Base-by-base conservation (phyloP, 148 eudicot species). In the Fagopyrum tataricum region DNA sequence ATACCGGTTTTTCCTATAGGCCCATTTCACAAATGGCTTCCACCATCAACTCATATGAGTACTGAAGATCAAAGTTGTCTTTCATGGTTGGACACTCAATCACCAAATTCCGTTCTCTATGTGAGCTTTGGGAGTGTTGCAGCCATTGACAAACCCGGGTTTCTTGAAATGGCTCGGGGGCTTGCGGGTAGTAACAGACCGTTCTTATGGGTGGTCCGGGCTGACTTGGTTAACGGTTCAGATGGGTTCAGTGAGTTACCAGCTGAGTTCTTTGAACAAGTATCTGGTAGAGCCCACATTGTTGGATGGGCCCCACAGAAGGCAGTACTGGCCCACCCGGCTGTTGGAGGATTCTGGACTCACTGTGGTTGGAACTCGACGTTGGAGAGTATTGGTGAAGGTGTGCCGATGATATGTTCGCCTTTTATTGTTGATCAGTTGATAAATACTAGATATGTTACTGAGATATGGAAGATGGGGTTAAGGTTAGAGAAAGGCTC, bases 351-450 rank as follows among this genome's bases (percentile, higher is more conserved):
- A 15, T 87, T 87, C 24, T 85, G 87, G 91, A 87, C 91, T 41
- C 91, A 87, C 66, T 61, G 78, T 44, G 91, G 91, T 14, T 87
- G 91, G 91, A 87, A 87, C 40, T 87, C 91, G n/a, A 85, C 85
- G 1, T 42, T 87, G 2, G 90, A 87, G 80, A 85, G 88, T 53
- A 81, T 87, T 0, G 81, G 80, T 43, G 88, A 83, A 73, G 91
- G 88, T 14, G 83, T 87, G 20, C 88, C 91, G 1, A 85, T 87
- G 88, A 72, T 87, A 13, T 87, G 91, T 76, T 53, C 52, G n/a
- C 88, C 88, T 2, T 85, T 73, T 48, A 83, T 83, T 48, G 84
- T 76, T 4, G 91, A 87, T 56, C 91, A 87, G 73, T 47, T 56
- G 74, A 73, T 82, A 74, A 81, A 81, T 47, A 77, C 85, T 31